These are phyloP conservation scores for Spathaspora boniae DNA, from an alignment of 805 yeast genomes.

Conservation along the genomic window DNA sequence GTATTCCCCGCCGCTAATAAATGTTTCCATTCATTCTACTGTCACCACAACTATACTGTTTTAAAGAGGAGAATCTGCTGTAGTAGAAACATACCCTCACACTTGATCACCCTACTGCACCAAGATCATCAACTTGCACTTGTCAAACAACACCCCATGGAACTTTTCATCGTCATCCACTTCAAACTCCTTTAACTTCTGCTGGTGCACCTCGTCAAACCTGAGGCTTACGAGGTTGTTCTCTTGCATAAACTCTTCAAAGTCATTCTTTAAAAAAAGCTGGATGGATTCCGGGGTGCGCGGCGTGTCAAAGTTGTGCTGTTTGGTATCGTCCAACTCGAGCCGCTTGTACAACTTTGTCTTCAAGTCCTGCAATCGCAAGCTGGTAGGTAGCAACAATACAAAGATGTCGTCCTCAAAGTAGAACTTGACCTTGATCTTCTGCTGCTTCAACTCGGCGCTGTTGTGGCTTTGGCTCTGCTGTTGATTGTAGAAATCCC, in stretches of 20 bases:
- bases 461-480: constrained; percentile 14
- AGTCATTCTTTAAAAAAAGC: constrained; percentile 39
- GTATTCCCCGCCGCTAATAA: too few relatives aligned
- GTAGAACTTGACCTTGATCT: constrained; percentile 68
- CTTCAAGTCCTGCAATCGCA: constrained; percentile 47
- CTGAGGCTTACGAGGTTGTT: constrained; percentile 24
- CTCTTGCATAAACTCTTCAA: constrained; percentile 36
- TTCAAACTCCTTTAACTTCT: constrained; percentile 30
- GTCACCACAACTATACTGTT: too few relatives aligned
- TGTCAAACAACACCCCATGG: constrained; percentile 38
- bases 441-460: constrained; percentile 20
- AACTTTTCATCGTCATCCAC: constrained; percentile 38
- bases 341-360: constrained; percentile 49
- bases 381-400: constrained; percentile 48
- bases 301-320: constrained; percentile 11
- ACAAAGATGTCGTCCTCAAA: constrained; percentile 82
- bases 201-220: constrained; percentile 24
- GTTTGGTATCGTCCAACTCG: constrained; percentile 30
- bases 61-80: too few relatives aligned
- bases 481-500: constrained; percentile 10
- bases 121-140: constrained; percentile 39
- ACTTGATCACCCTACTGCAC: too few relatives aligned
- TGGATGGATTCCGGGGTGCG: constrained; percentile 19
- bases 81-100: too few relatives aligned
- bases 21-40: too few relatives aligned